These are phyloP conservation scores for Ceratobasidium sp. DNA, from an alignment of 1,284 basidiomycete genomes.

Conservation along the genomic window DNA sequence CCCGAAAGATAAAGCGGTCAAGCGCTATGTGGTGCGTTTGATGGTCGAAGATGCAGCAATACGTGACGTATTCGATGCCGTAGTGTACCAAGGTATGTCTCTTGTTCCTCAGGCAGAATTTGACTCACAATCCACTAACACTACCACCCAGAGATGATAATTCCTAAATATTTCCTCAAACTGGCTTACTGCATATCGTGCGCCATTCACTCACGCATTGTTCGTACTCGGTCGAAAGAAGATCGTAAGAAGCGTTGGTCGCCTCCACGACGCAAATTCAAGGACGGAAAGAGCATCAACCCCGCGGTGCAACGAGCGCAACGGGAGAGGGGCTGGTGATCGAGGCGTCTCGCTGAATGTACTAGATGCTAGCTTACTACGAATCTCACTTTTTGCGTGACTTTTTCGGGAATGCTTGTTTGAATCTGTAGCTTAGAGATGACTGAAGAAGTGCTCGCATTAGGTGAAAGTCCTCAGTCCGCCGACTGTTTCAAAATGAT, in stretches of 20 bases:
- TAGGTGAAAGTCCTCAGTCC: too few species aligned
- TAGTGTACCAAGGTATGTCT: constrained; percentile 88
- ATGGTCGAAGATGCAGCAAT: constrained; percentile 99
- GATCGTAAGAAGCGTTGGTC: constrained; percentile 95
- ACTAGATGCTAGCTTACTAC: too few species aligned
- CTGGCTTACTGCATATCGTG: constrained; percentile 99
- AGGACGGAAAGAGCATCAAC: constrained; percentile 97
- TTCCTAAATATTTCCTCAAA: constrained; percentile 99
- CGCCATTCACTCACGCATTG: constrained; percentile 99
- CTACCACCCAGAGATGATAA: constrained; percentile 82
- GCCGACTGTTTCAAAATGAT: too few species aligned
- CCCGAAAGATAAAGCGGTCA: constrained; percentile 99
- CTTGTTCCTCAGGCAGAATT: background rate
- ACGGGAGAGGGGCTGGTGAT: constrained; percentile 54
- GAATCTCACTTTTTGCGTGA: too few species aligned
- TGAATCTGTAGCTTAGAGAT: too few species aligned
- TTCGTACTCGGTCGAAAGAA: constrained; percentile 93
- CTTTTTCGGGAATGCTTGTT: too few species aligned
- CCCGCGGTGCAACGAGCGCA: constrained; percentile 77
- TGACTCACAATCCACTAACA: background rate
- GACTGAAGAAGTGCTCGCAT: too few species aligned
- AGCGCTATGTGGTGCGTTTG: constrained; percentile 99
- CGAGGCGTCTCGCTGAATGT: background rate
- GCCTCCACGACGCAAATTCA: constrained; percentile 95
- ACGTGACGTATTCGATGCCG: constrained; percentile 96